Base-by-base conservation (phyloP, 139 green algal species). In the Micractinium sp. region DNA sequence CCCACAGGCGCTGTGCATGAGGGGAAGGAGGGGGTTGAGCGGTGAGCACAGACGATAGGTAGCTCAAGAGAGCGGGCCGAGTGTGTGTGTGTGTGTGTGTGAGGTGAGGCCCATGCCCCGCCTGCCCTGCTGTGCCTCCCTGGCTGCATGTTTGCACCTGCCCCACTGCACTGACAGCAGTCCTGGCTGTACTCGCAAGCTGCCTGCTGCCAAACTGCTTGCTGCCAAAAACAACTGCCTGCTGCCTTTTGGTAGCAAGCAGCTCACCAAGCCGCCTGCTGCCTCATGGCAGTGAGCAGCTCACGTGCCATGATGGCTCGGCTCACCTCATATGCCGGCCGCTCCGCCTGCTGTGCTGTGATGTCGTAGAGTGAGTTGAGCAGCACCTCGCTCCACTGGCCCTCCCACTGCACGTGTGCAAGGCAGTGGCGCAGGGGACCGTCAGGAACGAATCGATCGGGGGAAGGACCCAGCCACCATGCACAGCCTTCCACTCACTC, bases 1-100 rank as follows among this genome's bases (percentile, higher is more conserved):
- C 93, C 97, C 97, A 99, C 75, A 99, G 92, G 41, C 78, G 84
- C 91, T 98, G 96, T 23, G 97, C 93, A 92, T 96, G 36, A 71
- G 63, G 63, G 63, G 63, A 12, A 16, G 14, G 20, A 23, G 63
- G 63, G 20, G 9, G 9, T 16, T 56, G 47, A 9, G 47, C 47
- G 47, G 47, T 56, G 47, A 9, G 47, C 47, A 56, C 47, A 56
- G 47, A 56, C 47, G n/a, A 56, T 5, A 9, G 7, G 47, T 56
- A 9, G 47, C 47, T 9, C 47, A 25, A 71, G 63, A 12, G 63
- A 71, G 63, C 12, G 63, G 4, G 63, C 18, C 18, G 20, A 71
- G 63, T 71, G 63, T 71, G 63, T 25, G 63, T 12, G 47, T 56
- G 47, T 5, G 47, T 5, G 47, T 5, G 9, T 56, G 47, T 9